Evolutionary conservation across 2,329 filamentous ascomycete species (phyloP), one percentile per base, ranked within the genome.

Genomic region (Fusarium anguioides): DNA sequence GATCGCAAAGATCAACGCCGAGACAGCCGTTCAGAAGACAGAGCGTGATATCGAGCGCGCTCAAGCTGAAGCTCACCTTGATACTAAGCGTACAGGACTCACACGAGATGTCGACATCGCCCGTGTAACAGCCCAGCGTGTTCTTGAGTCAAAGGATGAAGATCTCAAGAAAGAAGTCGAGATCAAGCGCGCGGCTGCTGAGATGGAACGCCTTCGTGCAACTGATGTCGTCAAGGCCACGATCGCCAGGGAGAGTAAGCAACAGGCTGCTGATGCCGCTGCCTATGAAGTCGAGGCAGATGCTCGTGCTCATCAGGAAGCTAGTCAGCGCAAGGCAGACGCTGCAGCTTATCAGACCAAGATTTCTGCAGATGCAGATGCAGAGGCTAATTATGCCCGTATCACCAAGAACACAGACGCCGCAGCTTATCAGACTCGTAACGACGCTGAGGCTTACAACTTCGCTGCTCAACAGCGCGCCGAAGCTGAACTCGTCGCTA

Each of bases 1-100:
- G 74, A 91, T 96, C 39, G 92, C 92, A 71, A 95, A 94, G 82
- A 96, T 96, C 80, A 88, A 94, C 77, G 92, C 93, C 68, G 89
- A 93, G 71, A 96, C 93, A 2, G 92, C 92, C 2, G 91, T 96
- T 3, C 86, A 92, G 62, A 93, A 95, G 81, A 96, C 93, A 1
- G 89, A 95, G 75, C 89, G 92, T 47, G 93, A 95, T 75, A 89
- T 91, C 42, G 92, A 96, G 80, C 92, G 93, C 64, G 91, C 92
- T 4, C 80, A 86, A 44, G 93, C 93, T 40, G 92, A 96, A 75
- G 91, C 92, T 12, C 88, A 89, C 53, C 86, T 96, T 51, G 86
- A 88, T 35, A 92, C 90, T 18, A 85, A 88, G 69, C 89, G 94
- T 78, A 91, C 92, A 3, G 85, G 86, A 49, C 89, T 96, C 59